phyloP scores from a whole-genome alignment of 2,329 filamentous ascomycete genomes.

The Helminthosporium solani region DNA sequence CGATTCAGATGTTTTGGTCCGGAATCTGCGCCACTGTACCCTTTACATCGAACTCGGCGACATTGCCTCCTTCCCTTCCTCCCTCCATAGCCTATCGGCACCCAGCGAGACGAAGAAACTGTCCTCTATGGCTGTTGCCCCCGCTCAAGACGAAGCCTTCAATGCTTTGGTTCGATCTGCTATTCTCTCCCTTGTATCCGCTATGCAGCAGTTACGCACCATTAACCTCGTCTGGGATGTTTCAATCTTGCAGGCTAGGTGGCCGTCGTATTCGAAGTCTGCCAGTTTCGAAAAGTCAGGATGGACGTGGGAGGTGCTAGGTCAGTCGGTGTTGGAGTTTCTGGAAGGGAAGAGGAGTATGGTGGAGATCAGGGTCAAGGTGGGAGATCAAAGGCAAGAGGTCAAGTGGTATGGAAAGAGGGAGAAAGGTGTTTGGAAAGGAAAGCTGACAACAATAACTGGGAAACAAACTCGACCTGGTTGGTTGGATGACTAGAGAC shows the following conservation, averaged over 20 bases:
- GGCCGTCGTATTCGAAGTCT: background rate
- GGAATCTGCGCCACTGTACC: constrained; percentile 14
- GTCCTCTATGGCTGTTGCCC: constrained; percentile 3
- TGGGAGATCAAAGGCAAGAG: constrained; percentile 5
- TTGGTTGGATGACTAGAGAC: no score
- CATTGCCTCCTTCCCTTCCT: background rate
- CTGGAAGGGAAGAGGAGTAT: constrained; percentile 9
- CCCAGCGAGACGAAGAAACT: background rate
- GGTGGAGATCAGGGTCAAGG: constrained; percentile 8
- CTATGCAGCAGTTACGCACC: constrained; percentile 11
- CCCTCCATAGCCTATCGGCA: background rate
- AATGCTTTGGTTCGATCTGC: constrained; percentile 2
- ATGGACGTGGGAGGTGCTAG: constrained; percentile 11
- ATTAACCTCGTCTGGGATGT: constrained; percentile 15
- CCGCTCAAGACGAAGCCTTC: constrained; percentile 1
- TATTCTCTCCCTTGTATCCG: constrained; percentile 2
- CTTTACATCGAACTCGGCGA: constrained; percentile 17
- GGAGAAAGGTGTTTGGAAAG: background rate
- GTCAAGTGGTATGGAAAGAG: background rate
- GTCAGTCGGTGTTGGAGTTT: constrained; percentile 7
- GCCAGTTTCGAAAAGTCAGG: background rate
- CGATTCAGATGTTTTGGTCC: constrained; percentile 5
- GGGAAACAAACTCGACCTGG: no score
- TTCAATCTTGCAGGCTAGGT: background rate
- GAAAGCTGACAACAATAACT: background rate